Evolutionary conservation across 2,329 filamentous ascomycete genomes (phyloP).

Genomic region (Ambrosiella beaveri): DNA sequence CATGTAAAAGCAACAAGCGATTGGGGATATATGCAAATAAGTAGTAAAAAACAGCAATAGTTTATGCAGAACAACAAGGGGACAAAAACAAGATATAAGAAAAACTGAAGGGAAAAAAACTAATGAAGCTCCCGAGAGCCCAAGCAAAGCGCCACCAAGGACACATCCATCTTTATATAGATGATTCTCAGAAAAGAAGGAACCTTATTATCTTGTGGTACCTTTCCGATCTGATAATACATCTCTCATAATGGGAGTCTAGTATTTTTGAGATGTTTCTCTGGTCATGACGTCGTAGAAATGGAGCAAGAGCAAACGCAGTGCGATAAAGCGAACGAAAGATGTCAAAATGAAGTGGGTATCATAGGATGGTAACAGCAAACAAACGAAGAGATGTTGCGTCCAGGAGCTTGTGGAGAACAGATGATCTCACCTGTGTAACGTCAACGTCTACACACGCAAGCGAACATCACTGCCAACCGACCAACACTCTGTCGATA

Average conservation of each 20-base stretch:
- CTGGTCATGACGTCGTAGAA: conserved; percentile 7
- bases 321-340: background rate
- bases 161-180: background rate
- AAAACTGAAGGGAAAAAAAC: background rate
- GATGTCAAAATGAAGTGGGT: background rate
- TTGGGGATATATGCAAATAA: conserved; percentile 5
- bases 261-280: conserved; percentile 2
- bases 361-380: background rate
- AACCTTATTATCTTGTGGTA: conserved; percentile 1
- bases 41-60: too few relatives aligned
- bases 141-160: background rate
- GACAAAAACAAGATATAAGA: background rate
- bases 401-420: background rate
- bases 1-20: background rate
- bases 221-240: background rate
- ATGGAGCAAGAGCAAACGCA: background rate
- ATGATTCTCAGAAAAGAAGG: background rate
- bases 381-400: background rate
- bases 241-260: background rate
- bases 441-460: background rate
- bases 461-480: background rate
- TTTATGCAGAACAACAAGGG: too few relatives aligned
- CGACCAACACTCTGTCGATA: background rate
- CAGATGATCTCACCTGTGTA: background rate
- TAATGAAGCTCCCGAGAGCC: background rate